phyloP scores from a whole-genome alignment of 202 grass and related monocot species.

The Panicum virgatum region DNA sequence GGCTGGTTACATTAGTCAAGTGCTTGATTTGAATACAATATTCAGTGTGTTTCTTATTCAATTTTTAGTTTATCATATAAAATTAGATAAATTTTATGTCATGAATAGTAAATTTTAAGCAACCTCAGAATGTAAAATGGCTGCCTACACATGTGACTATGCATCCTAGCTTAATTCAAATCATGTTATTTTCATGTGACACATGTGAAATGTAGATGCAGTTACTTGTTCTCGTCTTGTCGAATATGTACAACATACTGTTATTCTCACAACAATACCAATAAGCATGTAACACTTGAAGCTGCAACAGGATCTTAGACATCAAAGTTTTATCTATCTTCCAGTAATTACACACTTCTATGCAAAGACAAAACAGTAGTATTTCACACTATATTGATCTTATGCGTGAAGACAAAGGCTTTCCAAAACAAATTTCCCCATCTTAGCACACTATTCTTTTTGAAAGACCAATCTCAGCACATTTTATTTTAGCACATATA shows the following conservation, averaged over 20 bases:
- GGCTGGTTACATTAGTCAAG: conserved; percentile 4
- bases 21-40: conserved; percentile 30
- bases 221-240: neutral
- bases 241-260: neutral
- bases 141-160: neutral
- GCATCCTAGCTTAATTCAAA: neutral
- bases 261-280: neutral
- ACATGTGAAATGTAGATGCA: neutral
- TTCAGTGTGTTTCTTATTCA: neutral
- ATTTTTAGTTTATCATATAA: conserved; percentile 16
- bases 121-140: neutral
- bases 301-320: neutral
- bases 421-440: neutral
- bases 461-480: neutral
- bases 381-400: neutral
- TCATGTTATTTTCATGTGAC: neutral
- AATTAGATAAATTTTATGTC: neutral
- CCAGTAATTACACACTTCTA: neutral
- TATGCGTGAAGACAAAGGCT: neutral
- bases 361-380: neutral
- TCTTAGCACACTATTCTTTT: neutral
- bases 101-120: conserved; percentile 10
- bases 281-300: neutral
- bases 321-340: neutral
- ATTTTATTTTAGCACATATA: neutral